These are phyloP conservation scores for Exophiala viscosa DNA, from an alignment of 2,329 filamentous ascomycete species.

Conservation along the genomic window DNA sequence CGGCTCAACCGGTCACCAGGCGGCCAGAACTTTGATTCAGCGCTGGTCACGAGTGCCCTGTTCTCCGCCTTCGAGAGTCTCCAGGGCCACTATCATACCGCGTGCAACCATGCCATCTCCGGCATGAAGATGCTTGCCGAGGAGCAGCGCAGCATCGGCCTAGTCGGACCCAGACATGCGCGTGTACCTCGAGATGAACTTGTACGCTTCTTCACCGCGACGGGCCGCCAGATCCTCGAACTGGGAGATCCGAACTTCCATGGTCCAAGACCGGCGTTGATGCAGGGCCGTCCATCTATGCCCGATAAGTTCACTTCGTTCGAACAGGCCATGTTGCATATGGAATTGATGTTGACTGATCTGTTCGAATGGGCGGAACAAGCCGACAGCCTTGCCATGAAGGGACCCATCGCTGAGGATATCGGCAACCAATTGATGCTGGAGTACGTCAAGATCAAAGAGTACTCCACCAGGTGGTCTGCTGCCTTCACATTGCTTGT, in stretches of 20 bases:
- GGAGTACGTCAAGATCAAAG: slow-evolving; percentile 7
- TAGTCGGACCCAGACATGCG: background rate
- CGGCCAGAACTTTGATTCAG: slow-evolving; percentile 33
- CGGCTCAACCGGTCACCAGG: slow-evolving; percentile 35
- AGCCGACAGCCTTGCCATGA: background rate
- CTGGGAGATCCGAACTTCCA: slow-evolving; percentile 14
- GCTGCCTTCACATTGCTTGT: slow-evolving; percentile 1
- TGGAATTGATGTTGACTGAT: slow-evolving; percentile 5
- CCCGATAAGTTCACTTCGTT: slow-evolving; percentile 10
- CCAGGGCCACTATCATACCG: slow-evolving; percentile 47
- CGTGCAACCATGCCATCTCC: slow-evolving; percentile 37
- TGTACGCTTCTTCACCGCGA: slow-evolving; percentile 12
- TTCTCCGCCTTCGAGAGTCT: slow-evolving; percentile 56
- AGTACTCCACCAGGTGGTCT: slow-evolving; percentile 2
- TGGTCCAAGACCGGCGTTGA: background rate
- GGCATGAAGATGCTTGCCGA: slow-evolving; percentile 33
- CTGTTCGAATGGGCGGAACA: slow-evolving; percentile 2
- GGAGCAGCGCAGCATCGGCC: slow-evolving; percentile 5
- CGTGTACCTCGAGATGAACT: slow-evolving; percentile 7
- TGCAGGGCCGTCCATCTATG: background rate
- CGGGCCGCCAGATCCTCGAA: slow-evolving; percentile 17
- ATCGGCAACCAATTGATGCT: background rate
- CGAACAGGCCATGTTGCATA: slow-evolving; percentile 17
- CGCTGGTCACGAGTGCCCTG: slow-evolving; percentile 48
- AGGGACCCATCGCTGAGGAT: slow-evolving; percentile 3